A percentile compares a stretch with the other conserved stretches of the same genome.
Conservation (phyloP, 345 rosid species). For the Hibiscus syriacus region DNA sequence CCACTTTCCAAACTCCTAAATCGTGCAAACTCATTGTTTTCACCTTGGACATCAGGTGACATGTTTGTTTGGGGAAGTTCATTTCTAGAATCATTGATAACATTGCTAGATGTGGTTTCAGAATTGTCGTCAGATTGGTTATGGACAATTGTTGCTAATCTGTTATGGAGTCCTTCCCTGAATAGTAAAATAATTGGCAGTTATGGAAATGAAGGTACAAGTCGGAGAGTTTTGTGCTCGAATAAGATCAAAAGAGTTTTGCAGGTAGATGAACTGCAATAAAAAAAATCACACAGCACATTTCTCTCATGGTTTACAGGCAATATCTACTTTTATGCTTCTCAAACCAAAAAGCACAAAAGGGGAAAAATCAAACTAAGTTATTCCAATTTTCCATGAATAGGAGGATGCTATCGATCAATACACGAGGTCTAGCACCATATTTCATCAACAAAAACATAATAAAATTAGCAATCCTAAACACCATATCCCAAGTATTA, state of each 20-base stretch:
- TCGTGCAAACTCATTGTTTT: conserved; percentile 34
- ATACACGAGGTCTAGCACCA: neutral
- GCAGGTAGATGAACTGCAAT: no score
- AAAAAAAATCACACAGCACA: neutral
- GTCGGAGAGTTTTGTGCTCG: neutral
- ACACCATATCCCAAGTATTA: neutral
- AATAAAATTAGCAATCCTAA: neutral
- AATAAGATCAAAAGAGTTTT: neutral
- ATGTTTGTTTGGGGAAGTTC: conserved; percentile 29
- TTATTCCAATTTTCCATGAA: neutral
- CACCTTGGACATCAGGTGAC: conserved; percentile 35
- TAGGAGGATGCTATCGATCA: neutral
- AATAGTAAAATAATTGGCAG: conserved; percentile 9
- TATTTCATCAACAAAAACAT: neutral
- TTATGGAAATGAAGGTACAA: neutral
- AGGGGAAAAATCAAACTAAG: neutral
- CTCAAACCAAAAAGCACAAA: neutral
- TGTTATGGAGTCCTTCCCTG: conserved; percentile 90
- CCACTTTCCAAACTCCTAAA: conserved; percentile 39
- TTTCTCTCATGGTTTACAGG: neutral
- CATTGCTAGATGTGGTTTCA: conserved; percentile 37
- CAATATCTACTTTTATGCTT: neutral
- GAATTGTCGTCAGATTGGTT: conserved; percentile 52
- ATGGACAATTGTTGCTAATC: conserved; percentile 46
- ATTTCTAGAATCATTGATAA: conserved; percentile 34